Base-by-base conservation (phyloP, 768 basidiomycete species). In the Suillus subaureus region DNA sequence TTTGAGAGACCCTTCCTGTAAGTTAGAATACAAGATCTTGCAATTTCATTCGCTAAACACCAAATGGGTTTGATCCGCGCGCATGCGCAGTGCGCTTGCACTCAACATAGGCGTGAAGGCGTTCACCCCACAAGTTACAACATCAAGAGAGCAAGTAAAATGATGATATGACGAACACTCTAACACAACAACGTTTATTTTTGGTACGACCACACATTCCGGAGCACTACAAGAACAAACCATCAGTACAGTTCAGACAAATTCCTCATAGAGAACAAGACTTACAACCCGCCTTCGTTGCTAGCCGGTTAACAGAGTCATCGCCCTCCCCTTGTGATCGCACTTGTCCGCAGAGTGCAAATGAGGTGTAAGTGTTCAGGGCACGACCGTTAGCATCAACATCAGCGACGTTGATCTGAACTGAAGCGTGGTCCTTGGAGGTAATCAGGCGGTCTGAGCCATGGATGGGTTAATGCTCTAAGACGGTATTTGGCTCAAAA, bases 401-500 rank as follows among this genome's bases (percentile, higher is more conserved):
- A 74, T 99, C 97, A 67, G 85, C 92, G 72, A 99, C 85, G 81
- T 89, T 92, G 79, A 99, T 90, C 79, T 99, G 97, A 75, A 99
- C 96, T 39, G 96, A 97, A 42, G 97, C 97, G 78, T 99, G 94
- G 82, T 99, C 97, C 84, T 99, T 99, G 73, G 97, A 93, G 70
- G 92, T 98, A 83, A 99, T 98, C 75, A 99, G 85, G 71, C 97
- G 95, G 89, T 96, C 96, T 97, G 67, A 66, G 18, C 13, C 56
- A 66, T 54, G 35, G 39, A 67, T 4, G 51, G 55, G 56, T 71
- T 13, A 68, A 45, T 26, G 40, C 6, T 40, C 23, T 35, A 65
- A 61, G 56, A 37, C 54, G 55, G 3, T 57, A 56, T 31, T 16
- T 37, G 21, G 42, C 39, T 45, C 40, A 66, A 66, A 66, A 88